A percentile compares a stretch with the other conserved stretches of the same genome.
Evolutionary conservation across 257 asterid species (phyloP).

Genomic region (Rehmannia glutinosa): DNA sequence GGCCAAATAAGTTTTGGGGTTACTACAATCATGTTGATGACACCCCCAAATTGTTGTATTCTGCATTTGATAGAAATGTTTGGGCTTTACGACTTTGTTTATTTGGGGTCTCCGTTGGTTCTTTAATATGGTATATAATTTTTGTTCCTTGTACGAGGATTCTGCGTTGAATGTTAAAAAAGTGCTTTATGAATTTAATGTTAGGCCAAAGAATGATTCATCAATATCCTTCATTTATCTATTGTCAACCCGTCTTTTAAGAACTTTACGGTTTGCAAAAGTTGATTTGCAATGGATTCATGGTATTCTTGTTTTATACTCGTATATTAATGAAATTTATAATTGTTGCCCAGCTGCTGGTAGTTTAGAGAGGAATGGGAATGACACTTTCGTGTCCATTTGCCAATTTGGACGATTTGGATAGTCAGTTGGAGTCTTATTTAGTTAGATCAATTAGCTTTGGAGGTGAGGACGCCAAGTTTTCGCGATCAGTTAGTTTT

Average conservation of each 20-base stretch:
- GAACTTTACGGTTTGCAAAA: too few relatives aligned
- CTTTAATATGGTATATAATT: not conserved
- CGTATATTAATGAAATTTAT: not conserved
- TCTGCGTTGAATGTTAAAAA: not conserved
- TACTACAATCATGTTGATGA: not conserved
- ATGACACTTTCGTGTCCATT: slow-evolving; percentile 44
- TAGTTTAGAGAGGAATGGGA: slow-evolving; percentile 56
- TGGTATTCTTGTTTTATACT: too few relatives aligned
- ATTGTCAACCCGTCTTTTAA: too few relatives aligned
- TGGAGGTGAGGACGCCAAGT: slow-evolving; percentile 26
- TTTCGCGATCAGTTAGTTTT: slow-evolving; percentile 30
- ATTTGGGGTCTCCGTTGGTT: not conserved
- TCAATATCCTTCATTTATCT: not conserved
- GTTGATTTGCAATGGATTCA: too few relatives aligned
- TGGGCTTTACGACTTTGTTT: not conserved
- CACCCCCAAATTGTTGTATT: not conserved
- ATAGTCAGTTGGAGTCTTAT: slow-evolving; percentile 29
- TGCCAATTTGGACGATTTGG: slow-evolving; percentile 40
- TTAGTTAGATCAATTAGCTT: slow-evolving; percentile 39
- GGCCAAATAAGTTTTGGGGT: not conserved
- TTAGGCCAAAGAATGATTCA: not conserved
- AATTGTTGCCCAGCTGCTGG: slow-evolving; percentile 17
- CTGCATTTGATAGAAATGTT: not conserved
- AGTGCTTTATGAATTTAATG: too few relatives aligned
- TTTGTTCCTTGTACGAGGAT: not conserved